A percentile compares a stretch with the other conserved stretches of the same genome.
These are phyloP conservation scores for Sphaceloma murrayae DNA, from an alignment of 2,329 filamentous ascomycete species.

Conservation along the genomic window DNA sequence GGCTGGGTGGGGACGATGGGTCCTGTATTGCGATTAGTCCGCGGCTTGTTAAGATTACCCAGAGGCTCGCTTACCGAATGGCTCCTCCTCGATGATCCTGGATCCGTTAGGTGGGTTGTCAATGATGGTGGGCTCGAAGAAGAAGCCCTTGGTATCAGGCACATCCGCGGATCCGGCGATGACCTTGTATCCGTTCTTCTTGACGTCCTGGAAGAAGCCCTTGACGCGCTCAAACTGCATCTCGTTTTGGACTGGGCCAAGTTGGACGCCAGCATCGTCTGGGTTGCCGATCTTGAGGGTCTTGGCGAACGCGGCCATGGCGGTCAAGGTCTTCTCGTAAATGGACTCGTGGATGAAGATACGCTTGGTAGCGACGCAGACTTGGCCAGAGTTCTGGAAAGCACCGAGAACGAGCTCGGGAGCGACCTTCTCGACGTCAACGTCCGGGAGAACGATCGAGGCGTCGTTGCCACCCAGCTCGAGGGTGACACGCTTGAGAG, in stretches of 20 bases:
- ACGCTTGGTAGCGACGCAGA: conserved; percentile 46
- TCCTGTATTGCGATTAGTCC: conserved; percentile 18
- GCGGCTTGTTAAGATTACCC: neutral
- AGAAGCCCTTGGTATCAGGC: conserved; percentile 32
- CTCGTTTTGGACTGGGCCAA: conserved; percentile 51
- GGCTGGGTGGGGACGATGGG: conserved; percentile 41
- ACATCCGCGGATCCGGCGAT: conserved; percentile 46
- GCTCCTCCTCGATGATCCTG: conserved; percentile 40
- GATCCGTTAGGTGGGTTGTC: conserved; percentile 36
- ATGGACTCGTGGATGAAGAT: conserved; percentile 50
- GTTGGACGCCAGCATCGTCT: conserved; percentile 36
- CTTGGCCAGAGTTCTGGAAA: conserved; percentile 51
- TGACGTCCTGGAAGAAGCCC: conserved; percentile 32
- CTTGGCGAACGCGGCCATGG: conserved; percentile 38
- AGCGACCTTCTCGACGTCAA: conserved; percentile 44
- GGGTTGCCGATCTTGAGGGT: conserved; percentile 36
- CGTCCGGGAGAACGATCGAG: conserved; percentile 49
- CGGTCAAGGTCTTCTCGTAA: conserved; percentile 40
- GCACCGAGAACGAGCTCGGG: conserved; percentile 43
- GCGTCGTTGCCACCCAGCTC: conserved; percentile 56
- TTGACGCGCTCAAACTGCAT: conserved; percentile 47
- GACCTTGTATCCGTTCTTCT: conserved; percentile 40
- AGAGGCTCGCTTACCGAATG: conserved; percentile 31
- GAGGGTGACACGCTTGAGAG: conserved; percentile 51
- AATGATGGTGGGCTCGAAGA: conserved; percentile 37